Percentiles rank a stretch among this genome's conserved stretches.
Evolutionary conservation across 1,139 yeast species (phyloP).

Genomic region (Protomyces inundatus): DNA sequence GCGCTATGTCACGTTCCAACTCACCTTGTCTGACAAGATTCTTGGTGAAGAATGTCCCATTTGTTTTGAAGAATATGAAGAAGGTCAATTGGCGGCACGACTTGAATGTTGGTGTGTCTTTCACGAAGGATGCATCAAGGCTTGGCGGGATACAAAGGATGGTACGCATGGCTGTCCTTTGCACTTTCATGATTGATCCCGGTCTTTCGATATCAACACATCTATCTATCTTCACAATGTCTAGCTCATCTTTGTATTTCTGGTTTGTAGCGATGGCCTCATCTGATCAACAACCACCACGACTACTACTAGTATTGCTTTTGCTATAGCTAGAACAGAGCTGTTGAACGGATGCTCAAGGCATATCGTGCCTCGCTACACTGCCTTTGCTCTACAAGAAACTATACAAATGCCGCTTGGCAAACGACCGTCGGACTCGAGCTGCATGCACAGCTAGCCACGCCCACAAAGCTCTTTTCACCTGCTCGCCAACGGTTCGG

Average conservation of each 20-base stretch:
- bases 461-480: constrained; percentile 28
- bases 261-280: not conserved
- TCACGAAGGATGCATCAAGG: constrained; percentile 47
- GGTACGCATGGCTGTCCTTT: constrained; percentile 21
- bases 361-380: not conserved
- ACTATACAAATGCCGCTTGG: constrained; percentile 3
- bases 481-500: constrained; percentile 43
- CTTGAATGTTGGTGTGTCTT: constrained; percentile 91
- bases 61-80: constrained; percentile 78
- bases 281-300: not conserved
- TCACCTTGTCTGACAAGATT: constrained; percentile 19
- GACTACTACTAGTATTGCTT: not conserved
- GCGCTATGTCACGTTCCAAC: constrained; percentile 17
- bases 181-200: constrained; percentile 21
- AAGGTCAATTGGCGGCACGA: constrained; percentile 86
- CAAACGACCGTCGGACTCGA: constrained; percentile 26
- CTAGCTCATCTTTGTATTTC: not conserved
- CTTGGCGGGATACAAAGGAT: constrained; percentile 13
- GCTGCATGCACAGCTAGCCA: constrained; percentile 34
- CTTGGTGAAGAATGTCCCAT: constrained; percentile 77
- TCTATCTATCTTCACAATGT: not conserved
- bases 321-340: not conserved
- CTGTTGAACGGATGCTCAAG: not conserved
- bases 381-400: not conserved
- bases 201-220: not conserved